These are phyloP conservation scores for Gossypium longicalyx DNA, from an alignment of 345 rosid species.

Conservation along the genomic window DNA sequence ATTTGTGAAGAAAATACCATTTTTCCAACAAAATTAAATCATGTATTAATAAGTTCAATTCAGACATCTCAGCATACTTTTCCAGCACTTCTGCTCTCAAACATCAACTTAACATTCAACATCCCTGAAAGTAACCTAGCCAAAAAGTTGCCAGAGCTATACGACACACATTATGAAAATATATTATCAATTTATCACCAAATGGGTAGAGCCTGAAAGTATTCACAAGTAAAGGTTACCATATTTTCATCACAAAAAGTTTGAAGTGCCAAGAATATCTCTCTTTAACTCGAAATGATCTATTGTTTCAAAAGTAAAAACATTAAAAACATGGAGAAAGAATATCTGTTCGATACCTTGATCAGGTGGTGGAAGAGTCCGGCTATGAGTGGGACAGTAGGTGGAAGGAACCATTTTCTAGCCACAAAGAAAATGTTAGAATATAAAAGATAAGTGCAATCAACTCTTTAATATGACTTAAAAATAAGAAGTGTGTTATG, in stretches of 20 bases:
- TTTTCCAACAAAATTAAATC: neutral
- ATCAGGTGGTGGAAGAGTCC: conserved; percentile 80
- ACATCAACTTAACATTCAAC: conserved; percentile 2
- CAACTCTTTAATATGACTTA: neutral
- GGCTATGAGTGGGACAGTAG: conserved; percentile 72
- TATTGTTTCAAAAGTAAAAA: neutral
- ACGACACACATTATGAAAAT: neutral
- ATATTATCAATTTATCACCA: neutral
- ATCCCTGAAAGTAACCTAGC: neutral
- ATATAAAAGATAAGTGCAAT: conserved; percentile 2
- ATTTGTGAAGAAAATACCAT: neutral
- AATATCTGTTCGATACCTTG: conserved; percentile 50
- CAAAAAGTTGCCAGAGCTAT: neutral
- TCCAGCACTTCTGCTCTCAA: neutral
- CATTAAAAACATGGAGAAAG: conserved; percentile 4
- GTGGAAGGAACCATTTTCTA: conserved; percentile 73
- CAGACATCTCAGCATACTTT: neutral
- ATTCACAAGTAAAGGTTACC: neutral
- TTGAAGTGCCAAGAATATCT: conserved; percentile 11
- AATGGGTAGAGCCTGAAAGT: neutral
- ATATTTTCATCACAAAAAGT: neutral
- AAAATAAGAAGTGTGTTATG: neutral
- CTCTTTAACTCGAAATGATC: neutral
- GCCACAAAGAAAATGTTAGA: neutral
- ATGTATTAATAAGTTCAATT: neutral